These are phyloP conservation scores for grape (Vitis vinifera) DNA, from an alignment of 164 flowering plant species.

Conservation along the genomic window ASM3070453v1 NC_081807.1:4213001-4213500, in stretches of 20 bases:
- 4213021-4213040: conserved; percentile 68
- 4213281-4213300: not conserved
- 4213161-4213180: conserved; percentile 82
- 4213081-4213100: conserved; percentile 93
- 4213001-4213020: conserved; percentile 90
- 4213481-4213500: too few relatives aligned
- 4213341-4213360: not conserved
- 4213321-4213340: too few relatives aligned
- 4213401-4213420: too few relatives aligned
- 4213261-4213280: not conserved
- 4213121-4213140: conserved; percentile 74
- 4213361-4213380: too few relatives aligned
- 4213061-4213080: conserved; percentile 81
- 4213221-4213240: conserved; percentile 99
- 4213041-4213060: conserved; percentile 83
- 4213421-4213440: too few relatives aligned
- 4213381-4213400: too few relatives aligned
- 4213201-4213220: conserved; percentile 63
- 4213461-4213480: too few relatives aligned
- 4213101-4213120: conserved; percentile 97
- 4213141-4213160: conserved; percentile 95
- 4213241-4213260: conserved; percentile 7
- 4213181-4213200: conserved; percentile 86
- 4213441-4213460: too few relatives aligned
- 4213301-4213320: not conserved